Evolutionary conservation across 2,329 filamentous ascomycete species (phyloP).

Genomic region (Trichoderma sp.): DNA sequence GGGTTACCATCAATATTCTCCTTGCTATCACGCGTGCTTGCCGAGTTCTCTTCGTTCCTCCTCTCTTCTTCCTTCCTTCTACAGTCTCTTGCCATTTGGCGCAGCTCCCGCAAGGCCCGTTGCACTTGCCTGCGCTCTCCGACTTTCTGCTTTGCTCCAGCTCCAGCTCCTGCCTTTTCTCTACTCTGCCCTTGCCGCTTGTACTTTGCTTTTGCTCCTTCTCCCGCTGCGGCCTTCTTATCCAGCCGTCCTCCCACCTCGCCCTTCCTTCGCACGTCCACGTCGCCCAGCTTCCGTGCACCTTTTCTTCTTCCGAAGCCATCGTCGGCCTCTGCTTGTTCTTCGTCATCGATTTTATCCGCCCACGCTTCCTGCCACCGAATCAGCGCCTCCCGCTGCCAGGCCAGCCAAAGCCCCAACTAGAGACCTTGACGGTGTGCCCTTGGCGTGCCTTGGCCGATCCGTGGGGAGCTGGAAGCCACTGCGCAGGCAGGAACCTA

Average conservation of each 20-base stretch:
- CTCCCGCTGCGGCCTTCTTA: background rate
- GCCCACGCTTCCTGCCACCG: background rate
- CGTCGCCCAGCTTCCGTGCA: constrained; percentile 22
- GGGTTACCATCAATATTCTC: background rate
- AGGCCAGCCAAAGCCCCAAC: background rate
- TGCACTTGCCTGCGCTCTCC: background rate
- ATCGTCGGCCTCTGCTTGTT: background rate
- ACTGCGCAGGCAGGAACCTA: background rate
- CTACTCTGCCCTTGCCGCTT: background rate
- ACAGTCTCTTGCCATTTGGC: background rate
- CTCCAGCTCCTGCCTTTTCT: background rate
- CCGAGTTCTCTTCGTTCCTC: background rate
- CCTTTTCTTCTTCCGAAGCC: background rate
- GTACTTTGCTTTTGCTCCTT: background rate
- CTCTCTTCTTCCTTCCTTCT: background rate
- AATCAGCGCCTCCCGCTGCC: background rate
- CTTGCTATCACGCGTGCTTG: constrained; percentile 5
- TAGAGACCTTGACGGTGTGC: background rate
- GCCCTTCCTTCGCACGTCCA: constrained; percentile 12
- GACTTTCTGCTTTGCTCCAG: background rate
- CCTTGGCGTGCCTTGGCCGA: background rate
- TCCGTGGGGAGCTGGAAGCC: background rate
- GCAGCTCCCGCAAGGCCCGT: background rate
- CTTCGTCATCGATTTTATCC: background rate
- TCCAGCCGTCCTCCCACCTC: constrained; percentile 5